A percentile compares a stretch with the other conserved stretches of the same genome.
These are phyloP conservation scores for Xylariomycetidae sp. DNA, from an alignment of 2,329 filamentous ascomycete genomes.

Conservation along the genomic window DNA sequence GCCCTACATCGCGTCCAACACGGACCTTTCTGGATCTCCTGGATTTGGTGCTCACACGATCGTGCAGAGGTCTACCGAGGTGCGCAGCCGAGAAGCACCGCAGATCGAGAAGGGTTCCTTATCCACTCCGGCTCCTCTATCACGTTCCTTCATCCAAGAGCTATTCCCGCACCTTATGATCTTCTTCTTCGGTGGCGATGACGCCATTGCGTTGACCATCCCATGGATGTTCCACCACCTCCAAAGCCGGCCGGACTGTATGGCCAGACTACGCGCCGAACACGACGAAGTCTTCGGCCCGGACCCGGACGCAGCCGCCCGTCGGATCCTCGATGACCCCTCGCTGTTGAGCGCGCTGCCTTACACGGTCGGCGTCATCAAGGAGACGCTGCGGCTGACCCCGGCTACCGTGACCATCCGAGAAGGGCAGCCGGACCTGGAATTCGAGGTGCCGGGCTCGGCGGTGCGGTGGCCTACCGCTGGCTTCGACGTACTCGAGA, in stretches of 20 bases:
- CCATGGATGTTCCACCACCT: constrained; percentile 29
- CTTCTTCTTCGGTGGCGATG: constrained; percentile 34
- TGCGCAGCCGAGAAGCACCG: too few species aligned
- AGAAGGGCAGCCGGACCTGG: constrained; percentile 12
- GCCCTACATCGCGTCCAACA: too few species aligned
- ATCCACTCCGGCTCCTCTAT: too few species aligned
- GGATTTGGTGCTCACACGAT: too few species aligned
- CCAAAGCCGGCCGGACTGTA: constrained; percentile 23
- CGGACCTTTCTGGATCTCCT: too few species aligned
- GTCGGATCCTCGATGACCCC: constrained; percentile 12
- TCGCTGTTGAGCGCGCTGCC: constrained; percentile 29
- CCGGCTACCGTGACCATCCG: constrained; percentile 24
- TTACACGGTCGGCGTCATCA: constrained; percentile 33
- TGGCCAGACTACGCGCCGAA: constrained; percentile 30
- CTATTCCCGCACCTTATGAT: constrained; percentile 30
- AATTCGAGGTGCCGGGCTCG: constrained; percentile 17
- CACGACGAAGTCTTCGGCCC: constrained; percentile 30
- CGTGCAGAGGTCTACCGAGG: too few species aligned
- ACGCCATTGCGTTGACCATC: constrained; percentile 31
- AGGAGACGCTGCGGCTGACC: constrained; percentile 31
- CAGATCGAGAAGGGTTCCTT: too few species aligned
- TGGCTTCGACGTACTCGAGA: constrained; percentile 23
- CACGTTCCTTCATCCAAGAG: constrained; percentile 25
- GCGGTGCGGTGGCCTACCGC: constrained; percentile 20
- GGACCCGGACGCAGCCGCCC: constrained; percentile 18